phyloP scores from a whole-genome alignment of 306 rosid species.

The barrel medic (Medicago truncatula) region DNA sequence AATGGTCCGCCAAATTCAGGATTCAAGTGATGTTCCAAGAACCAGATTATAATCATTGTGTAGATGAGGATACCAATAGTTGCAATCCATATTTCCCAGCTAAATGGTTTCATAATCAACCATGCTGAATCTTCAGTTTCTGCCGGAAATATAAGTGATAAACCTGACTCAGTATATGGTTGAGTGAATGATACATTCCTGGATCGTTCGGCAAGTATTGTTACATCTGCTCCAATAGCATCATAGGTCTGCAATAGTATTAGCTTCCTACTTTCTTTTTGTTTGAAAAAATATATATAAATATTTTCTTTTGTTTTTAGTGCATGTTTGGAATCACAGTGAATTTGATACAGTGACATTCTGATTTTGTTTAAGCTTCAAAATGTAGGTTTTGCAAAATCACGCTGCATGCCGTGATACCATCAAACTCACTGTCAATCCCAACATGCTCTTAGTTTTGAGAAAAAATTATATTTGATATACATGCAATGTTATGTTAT shows the following conservation, averaged over 20 bases:
- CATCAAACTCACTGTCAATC: neutral
- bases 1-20: conserved; percentile 60
- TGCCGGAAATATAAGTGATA: conserved; percentile 55
- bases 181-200: conserved; percentile 62
- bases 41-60: conserved; percentile 65
- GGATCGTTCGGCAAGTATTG: conserved; percentile 54
- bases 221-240: conserved; percentile 67
- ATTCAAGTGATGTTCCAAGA: conserved; percentile 63
- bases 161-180: conserved; percentile 66
- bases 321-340: neutral
- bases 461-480: neutral
- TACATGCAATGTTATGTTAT: conserved; percentile 8
- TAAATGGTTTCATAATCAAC: conserved; percentile 67
- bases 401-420: neutral
- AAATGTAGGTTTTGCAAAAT: neutral
- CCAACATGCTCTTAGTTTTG: neutral
- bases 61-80: conserved; percentile 51
- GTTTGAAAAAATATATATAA: neutral
- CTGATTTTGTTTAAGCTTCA: neutral
- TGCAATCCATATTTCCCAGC: conserved; percentile 58
- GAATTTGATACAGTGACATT: neutral
- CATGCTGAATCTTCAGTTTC: conserved; percentile 49
- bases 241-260: conserved; percentile 50
- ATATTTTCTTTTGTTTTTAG: neutral
- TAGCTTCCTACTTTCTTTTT: neutral